These are phyloP conservation scores for Talaromyces sp. DNA, from an alignment of 2,329 filamentous ascomycete species.

Conservation along the genomic window DNA sequence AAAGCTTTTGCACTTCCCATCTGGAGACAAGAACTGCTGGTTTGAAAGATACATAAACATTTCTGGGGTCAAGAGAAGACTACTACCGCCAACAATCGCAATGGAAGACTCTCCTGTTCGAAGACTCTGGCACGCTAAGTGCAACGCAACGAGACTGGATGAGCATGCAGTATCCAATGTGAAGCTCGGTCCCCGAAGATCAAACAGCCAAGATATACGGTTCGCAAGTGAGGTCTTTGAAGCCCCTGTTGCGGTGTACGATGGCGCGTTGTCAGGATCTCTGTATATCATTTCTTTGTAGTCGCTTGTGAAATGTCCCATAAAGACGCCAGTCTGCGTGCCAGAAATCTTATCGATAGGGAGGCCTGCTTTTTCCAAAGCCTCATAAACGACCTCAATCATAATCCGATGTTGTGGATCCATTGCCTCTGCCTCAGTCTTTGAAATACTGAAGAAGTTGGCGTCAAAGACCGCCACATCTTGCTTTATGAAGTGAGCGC, in stretches of 20 bases:
- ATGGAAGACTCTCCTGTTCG: constrained; percentile 22
- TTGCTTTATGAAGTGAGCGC: too few relatives aligned
- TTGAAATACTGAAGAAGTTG: constrained; percentile 25
- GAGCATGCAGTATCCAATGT: background rate
- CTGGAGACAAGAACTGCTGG: constrained; percentile 49
- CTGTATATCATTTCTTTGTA: constrained; percentile 18
- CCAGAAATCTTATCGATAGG: constrained; percentile 25
- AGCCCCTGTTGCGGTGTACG: background rate
- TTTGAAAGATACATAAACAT: constrained; percentile 32
- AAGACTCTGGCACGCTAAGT: constrained; percentile 21
- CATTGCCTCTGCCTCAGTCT: constrained; percentile 5
- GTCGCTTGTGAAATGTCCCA: constrained; percentile 29
- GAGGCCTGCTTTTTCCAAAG: constrained; percentile 33
- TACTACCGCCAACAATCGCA: constrained; percentile 27
- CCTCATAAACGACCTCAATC: constrained; percentile 34
- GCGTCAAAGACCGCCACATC: constrained; percentile 21
- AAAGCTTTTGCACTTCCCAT: constrained; percentile 40
- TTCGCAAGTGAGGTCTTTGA: constrained; percentile 30
- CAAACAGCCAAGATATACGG: constrained; percentile 36
- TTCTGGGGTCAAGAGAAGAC: constrained; percentile 27
- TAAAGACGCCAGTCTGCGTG: constrained; percentile 29
- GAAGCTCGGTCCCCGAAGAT: constrained; percentile 25
- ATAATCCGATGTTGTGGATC: constrained; percentile 35
- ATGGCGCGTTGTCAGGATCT: constrained; percentile 4
- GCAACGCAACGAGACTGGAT: constrained; percentile 29